Evolutionary conservation across 257 asterid species (phyloP).

Genomic region (Solanum virginianum): DNA sequence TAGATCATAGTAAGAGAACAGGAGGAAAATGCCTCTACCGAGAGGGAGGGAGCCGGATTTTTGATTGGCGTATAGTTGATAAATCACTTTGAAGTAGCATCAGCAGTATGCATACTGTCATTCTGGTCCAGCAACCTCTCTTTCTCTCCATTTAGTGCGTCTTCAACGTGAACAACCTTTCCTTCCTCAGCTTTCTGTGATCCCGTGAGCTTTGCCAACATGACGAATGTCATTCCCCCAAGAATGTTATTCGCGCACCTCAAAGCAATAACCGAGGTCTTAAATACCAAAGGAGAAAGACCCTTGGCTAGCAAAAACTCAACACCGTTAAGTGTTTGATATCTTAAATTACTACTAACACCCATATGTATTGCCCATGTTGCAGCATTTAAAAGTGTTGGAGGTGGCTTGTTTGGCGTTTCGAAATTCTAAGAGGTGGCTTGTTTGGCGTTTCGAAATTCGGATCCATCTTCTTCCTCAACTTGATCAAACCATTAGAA

Average conservation of each 20-base stretch:
- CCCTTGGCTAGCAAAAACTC: conserved; percentile 72
- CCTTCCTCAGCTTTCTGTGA: conserved; percentile 28
- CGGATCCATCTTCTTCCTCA: conserved; percentile 81
- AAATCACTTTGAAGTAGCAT: conserved; percentile 24
- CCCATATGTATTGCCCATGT: conserved; percentile 98
- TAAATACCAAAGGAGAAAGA: conserved; percentile 45
- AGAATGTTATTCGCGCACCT: conserved; percentile 73
- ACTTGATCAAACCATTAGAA: conserved; percentile 58
- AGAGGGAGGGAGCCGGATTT: not conserved
- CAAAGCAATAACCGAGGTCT: conserved; percentile 55
- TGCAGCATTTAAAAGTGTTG: conserved; percentile 53
- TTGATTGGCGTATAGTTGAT: not conserved
- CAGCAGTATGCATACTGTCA: conserved; percentile 13
- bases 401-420: conserved; percentile 83
- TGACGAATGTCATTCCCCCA: conserved; percentile 81
- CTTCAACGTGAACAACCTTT: not conserved
- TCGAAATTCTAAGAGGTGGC: conserved; percentile 58
- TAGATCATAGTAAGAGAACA: not conserved
- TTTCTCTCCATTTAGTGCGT: conserved; percentile 19
- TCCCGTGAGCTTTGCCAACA: conserved; percentile 81
- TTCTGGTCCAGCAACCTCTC: conserved; percentile 25
- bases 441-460: conserved; percentile 72
- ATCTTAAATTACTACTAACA: conserved; percentile 67
- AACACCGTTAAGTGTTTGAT: conserved; percentile 76
- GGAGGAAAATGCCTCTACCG: not conserved